phyloP scores from a whole-genome alignment of 805 yeast species.

The Ogataea degrootiae region DNA sequence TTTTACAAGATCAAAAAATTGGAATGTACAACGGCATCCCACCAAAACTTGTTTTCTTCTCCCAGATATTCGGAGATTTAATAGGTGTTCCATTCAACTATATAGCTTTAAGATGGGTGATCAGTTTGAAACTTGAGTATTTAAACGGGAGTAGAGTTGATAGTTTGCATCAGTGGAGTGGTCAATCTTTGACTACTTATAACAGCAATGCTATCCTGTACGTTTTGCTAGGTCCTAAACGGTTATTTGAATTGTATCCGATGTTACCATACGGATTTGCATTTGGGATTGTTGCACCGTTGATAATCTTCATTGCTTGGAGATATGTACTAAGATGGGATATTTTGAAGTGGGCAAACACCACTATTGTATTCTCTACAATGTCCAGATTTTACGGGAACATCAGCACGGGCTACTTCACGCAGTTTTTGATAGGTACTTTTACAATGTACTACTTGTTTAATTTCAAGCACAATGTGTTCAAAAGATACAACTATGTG shows the following conservation, averaged over 20 bases:
- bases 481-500: conserved; percentile 43
- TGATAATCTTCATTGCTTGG: conserved; percentile 23
- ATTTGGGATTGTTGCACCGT: conserved; percentile 37
- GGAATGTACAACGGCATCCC: conserved; percentile 53
- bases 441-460: conserved; percentile 42
- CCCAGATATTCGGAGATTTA: conserved; percentile 48
- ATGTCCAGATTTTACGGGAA: conserved; percentile 47
- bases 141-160: conserved; percentile 28
- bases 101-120: conserved; percentile 43
- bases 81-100: conserved; percentile 52
- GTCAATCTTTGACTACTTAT: conserved; percentile 36
- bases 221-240: conserved; percentile 45
- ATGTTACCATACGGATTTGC: conserved; percentile 41
- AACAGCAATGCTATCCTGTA: conserved; percentile 49
- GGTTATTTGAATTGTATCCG: conserved; percentile 39
- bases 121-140: conserved; percentile 34
- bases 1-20: conserved; percentile 37
- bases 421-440: conserved; percentile 45
- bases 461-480: conserved; percentile 34
- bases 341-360: conserved; percentile 36
- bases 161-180: conserved; percentile 50
- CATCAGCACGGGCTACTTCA: conserved; percentile 43
- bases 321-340: conserved; percentile 2
- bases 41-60: conserved; percentile 44
- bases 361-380: conserved; percentile 45